These are phyloP conservation scores for Medicago ruthenica DNA, from an alignment of 306 rosid species.

Conservation along the genomic window DNA sequence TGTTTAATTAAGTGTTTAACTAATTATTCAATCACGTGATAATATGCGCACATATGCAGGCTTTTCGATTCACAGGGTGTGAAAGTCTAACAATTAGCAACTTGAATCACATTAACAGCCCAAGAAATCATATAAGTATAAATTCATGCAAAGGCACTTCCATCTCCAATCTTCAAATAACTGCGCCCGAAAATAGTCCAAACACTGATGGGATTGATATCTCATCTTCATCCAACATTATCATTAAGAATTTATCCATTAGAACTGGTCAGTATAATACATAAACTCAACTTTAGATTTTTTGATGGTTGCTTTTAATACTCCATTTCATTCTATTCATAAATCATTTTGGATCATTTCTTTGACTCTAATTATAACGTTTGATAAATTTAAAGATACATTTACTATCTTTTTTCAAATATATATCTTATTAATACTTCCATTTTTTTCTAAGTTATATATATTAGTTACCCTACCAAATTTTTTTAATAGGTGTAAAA, in stretches of 20 bases:
- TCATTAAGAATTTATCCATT: constrained; percentile 30
- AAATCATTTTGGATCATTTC: no score
- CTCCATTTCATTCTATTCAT: no score
- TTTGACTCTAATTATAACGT: no score
- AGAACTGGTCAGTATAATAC: constrained; percentile 42
- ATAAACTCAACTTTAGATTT: background rate
- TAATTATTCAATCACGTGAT: background rate
- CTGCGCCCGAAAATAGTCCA: constrained; percentile 59
- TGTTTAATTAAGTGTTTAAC: background rate
- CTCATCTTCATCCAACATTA: constrained; percentile 30
- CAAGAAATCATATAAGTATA: constrained; percentile 50
- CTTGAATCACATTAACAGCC: constrained; percentile 42
- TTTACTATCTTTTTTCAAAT: no score
- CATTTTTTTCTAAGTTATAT: no score
- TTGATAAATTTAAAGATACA: no score
- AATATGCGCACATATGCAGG: constrained; percentile 33
- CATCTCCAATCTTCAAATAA: constrained; percentile 35
- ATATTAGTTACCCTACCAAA: no score
- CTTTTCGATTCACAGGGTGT: constrained; percentile 24
- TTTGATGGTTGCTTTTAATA: background rate
- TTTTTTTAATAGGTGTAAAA: no score
- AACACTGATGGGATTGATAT: constrained; percentile 68
- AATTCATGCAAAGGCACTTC: background rate
- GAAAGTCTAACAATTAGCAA: constrained; percentile 31
- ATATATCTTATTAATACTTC: no score